Evolutionary conservation across 2,329 filamentous ascomycete species (phyloP), one percentile per base, ranked within the genome.

Genomic region (Tolypocladium nubicola): DNA sequence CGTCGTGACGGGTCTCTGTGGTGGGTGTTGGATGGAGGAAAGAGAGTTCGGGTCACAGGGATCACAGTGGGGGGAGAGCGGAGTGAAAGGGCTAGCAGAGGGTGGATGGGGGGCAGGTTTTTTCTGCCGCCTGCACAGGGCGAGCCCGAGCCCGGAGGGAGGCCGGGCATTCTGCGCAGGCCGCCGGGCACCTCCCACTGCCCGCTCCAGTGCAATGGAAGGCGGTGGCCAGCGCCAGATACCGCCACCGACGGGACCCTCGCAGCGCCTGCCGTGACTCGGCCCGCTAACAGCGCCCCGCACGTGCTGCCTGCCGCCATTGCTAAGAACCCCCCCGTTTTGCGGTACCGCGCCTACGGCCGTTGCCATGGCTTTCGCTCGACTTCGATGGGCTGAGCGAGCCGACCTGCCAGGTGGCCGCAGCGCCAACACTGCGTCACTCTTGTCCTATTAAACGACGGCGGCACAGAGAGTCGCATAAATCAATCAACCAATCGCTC

Each of bases 351-450:
- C 14, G 4, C 7, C 43, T 33, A 30, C 26, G 5, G 4, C 53
- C 41, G 52, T 61, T 50, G 59, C 65, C 61, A 66, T 52, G 58
- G 57, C 58, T 55, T 68, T 68, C 66, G 61, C 64, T 63, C 45
- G 61, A 56, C 57, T 67, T 68, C 62, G 64, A 65, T 57, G 60
- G 33, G 33, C 41, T 35, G 39, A 47, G 43, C 13, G 39, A 47
- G 43, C 13, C 5, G 43, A 6, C 16, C 39, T 21, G 21, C 37
- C 11, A 49, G 45, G 45, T 5, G 14, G 33, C 43, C 23, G 43
- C 16, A 33, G 45, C 45, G 11, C 26, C 45, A 47, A 16, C 11
- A 16, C 43, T 19, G 23, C 43, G 16, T 26, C 19, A 14, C 43
- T 26, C 8, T 41, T 33, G 45, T 30, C 14, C 21, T 45, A 11